Percentiles rank a stretch among this genome's conserved stretches.
These are phyloP conservation scores for Pyrenula aspistea DNA, from an alignment of 495 filamentous ascomycete genomes.

Conservation along the genomic window DNA sequence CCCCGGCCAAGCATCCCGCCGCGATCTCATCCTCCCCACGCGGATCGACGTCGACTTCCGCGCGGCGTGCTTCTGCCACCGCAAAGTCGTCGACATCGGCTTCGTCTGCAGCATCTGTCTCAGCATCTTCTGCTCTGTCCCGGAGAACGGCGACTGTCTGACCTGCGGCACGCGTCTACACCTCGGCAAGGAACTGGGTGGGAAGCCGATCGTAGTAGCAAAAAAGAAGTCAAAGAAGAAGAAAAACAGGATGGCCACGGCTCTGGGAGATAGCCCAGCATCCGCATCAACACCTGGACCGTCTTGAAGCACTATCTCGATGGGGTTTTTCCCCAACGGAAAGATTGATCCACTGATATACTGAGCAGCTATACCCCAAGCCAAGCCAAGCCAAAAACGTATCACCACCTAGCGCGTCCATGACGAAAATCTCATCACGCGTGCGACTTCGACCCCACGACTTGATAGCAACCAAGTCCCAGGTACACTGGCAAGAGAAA, in stretches of 20 bases:
- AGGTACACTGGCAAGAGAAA: too few species aligned
- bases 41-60: conserved; percentile 89
- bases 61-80: conserved; percentile 94
- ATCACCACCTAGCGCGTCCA: too few species aligned
- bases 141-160: conserved; percentile 58
- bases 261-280: conserved; percentile 27
- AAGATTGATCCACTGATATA: too few species aligned
- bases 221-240: conserved; percentile 63
- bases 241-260: conserved; percentile 29
- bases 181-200: conserved; percentile 54
- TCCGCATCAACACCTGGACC: conserved; percentile 30
- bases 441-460: too few species aligned
- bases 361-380: too few species aligned
- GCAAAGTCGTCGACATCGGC: conserved; percentile 78
- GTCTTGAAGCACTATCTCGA: conserved; percentile 4
- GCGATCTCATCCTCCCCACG: conserved; percentile 58
- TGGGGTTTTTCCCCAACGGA: not conserved
- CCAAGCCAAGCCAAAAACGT: too few species aligned
- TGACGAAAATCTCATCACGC: too few species aligned
- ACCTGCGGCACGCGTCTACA: conserved; percentile 84
- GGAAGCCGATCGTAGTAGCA: conserved; percentile 62
- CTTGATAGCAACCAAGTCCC: too few species aligned
- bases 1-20: conserved; percentile 55
- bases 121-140: conserved; percentile 65
- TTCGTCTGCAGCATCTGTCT: conserved; percentile 94